Conservation (phyloP, 2,329 filamentous ascomycete genomes). For the Emericellopsis cladophorae region DNA sequence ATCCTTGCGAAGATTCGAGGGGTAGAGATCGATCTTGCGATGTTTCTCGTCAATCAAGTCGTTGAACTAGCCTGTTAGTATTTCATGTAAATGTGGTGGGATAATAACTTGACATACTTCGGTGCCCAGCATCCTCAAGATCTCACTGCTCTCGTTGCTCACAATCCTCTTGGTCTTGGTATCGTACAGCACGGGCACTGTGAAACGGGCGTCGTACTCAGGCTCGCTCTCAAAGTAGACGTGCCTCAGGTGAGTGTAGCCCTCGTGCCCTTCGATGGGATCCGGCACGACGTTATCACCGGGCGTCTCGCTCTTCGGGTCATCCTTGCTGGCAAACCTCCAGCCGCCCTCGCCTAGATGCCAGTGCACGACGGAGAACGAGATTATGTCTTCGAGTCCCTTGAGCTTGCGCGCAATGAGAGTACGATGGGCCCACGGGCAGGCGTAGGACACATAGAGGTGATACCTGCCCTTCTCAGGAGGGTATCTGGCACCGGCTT, state of each 20-base stretch:
- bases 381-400: slow-evolving; percentile 76
- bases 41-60: slow-evolving; percentile 48
- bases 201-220: slow-evolving; percentile 68
- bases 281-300: slow-evolving; percentile 54
- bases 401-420: slow-evolving; percentile 85
- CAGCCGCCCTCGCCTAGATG: slow-evolving; percentile 64
- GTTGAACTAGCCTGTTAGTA: slow-evolving; percentile 47
- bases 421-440: slow-evolving; percentile 84
- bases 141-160: slow-evolving; percentile 86
- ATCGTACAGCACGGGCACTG: slow-evolving; percentile 79
- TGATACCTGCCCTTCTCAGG: slow-evolving; percentile 87
- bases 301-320: slow-evolving; percentile 26
- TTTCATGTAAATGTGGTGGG: neutral
- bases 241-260: slow-evolving; percentile 57
- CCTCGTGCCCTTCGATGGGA: slow-evolving; percentile 58
- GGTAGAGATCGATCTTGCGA: slow-evolving; percentile 54
- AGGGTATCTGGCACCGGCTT: slow-evolving; percentile 62
- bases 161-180: slow-evolving; percentile 65
- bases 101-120: slow-evolving; percentile 34
- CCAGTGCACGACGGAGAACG: slow-evolving; percentile 81
- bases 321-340: slow-evolving; percentile 62
- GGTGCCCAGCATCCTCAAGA: slow-evolving; percentile 77
- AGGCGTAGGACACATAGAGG: slow-evolving; percentile 88
- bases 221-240: slow-evolving; percentile 68
- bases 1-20: slow-evolving; percentile 43